Evolutionary conservation across 495 filamentous ascomycete species (phyloP).

Genomic region (Neurospora discreta): DNA sequence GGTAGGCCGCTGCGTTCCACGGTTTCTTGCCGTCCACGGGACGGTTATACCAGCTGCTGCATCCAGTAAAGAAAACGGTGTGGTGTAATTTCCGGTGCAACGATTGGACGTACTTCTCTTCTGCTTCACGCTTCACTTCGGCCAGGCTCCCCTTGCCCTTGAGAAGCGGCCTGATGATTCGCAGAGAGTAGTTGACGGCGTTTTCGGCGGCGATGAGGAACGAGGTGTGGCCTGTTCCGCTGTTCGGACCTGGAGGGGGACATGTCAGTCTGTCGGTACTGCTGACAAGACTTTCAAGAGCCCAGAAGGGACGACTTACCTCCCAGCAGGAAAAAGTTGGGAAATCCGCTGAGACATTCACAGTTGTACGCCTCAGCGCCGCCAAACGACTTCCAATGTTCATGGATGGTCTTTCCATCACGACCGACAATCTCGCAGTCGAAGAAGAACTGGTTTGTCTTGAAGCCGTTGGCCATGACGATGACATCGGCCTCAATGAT

Average conservation of each 20-base stretch:
- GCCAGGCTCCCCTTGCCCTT: slow-evolving; percentile 20
- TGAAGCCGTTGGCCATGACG: slow-evolving; percentile 31
- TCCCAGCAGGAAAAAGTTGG: slow-evolving; percentile 30
- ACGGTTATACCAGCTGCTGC: slow-evolving; percentile 32
- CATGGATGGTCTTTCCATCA: slow-evolving; percentile 16
- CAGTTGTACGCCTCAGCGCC: slow-evolving; percentile 32
- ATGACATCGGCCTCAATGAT: slow-evolving; percentile 28
- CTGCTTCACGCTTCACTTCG: slow-evolving; percentile 24
- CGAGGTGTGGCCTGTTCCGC: slow-evolving; percentile 33
- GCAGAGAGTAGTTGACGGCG: slow-evolving; percentile 23
- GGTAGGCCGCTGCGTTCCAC: slow-evolving; percentile 12
- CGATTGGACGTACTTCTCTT: slow-evolving; percentile 15
- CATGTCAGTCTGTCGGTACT: not conserved
- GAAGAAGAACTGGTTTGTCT: slow-evolving; percentile 20
- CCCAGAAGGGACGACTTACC: slow-evolving; percentile 4
- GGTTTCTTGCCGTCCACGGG: not conserved
- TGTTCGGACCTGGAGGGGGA: slow-evolving; percentile 27
- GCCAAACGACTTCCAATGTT: slow-evolving; percentile 25
- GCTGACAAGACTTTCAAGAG: not conserved
- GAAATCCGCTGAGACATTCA: slow-evolving; percentile 25
- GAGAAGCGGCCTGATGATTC: slow-evolving; percentile 24
- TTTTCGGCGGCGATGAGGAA: slow-evolving; percentile 28
- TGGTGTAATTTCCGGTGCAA: slow-evolving; percentile 15
- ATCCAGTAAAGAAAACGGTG: slow-evolving; percentile 22
- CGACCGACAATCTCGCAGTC: slow-evolving; percentile 27